Conservation (phyloP, 2,329 filamentous ascomycete species). For the Xylariomycetidae sp. region DNA sequence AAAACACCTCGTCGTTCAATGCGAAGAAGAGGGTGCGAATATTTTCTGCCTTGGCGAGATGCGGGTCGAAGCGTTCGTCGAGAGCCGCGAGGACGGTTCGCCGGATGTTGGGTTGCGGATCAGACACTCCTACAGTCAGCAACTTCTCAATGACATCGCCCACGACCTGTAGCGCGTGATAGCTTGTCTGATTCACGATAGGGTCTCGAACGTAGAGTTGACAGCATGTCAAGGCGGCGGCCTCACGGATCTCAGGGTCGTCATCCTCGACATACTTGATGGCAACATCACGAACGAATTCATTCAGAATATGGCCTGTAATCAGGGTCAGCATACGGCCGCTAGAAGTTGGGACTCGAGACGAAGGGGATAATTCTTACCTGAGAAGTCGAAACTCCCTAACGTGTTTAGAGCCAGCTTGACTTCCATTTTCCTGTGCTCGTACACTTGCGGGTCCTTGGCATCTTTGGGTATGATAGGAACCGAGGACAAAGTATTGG, state of each 20-base stretch:
- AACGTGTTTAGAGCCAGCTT: slow-evolving; percentile 90
- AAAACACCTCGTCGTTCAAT: slow-evolving; percentile 89
- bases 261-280: slow-evolving; percentile 98
- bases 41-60: slow-evolving; percentile 96
- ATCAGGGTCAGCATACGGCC: slow-evolving; percentile 13
- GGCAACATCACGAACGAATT: slow-evolving; percentile 96
- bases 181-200: slow-evolving; percentile 96
- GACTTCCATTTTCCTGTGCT: slow-evolving; percentile 78
- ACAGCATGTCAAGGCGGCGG: slow-evolving; percentile 92
- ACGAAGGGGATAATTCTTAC: slow-evolving; percentile 25
- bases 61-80: slow-evolving; percentile 89
- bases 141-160: slow-evolving; percentile 97
- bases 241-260: slow-evolving; percentile 87
- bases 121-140: slow-evolving; percentile 88
- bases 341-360: neutral
- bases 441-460: slow-evolving; percentile 77
- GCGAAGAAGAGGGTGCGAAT: slow-evolving; percentile 93
- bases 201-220: slow-evolving; percentile 96
- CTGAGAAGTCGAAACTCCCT: slow-evolving; percentile 94
- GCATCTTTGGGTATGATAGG: slow-evolving; percentile 83
- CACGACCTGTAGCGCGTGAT: slow-evolving; percentile 94
- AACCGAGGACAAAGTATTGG: slow-evolving; percentile 73
- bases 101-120: slow-evolving; percentile 84
- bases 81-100: slow-evolving; percentile 83
- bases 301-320: slow-evolving; percentile 80